Evolutionary conservation across 768 basidiomycete genomes (phyloP).

Genomic region (Psilocybe cyanescens): DNA sequence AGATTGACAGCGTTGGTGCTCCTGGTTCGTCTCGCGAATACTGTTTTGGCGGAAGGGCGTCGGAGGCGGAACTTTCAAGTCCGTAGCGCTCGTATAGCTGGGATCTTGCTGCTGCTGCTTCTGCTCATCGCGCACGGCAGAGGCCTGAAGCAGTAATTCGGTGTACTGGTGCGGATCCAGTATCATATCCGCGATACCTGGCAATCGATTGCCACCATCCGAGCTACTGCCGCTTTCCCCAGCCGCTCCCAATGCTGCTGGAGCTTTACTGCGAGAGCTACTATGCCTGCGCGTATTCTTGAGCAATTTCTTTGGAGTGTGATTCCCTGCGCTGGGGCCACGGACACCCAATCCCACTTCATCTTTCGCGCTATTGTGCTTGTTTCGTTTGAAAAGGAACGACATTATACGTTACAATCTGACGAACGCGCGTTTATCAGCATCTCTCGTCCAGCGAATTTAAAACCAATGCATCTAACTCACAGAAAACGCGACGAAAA

Average conservation of each 20-base stretch:
- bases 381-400: not conserved
- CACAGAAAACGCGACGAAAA: not conserved
- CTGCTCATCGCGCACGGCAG: not conserved
- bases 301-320: not conserved
- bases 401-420: not conserved
- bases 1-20: not conserved
- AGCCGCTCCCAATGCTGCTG: not conserved
- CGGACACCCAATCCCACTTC: not conserved
- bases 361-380: not conserved
- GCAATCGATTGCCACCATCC: not conserved
- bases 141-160: constrained; percentile 5
- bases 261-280: too few relatives aligned
- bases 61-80: too few relatives aligned
- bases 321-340: not conserved
- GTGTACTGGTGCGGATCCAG: constrained; percentile 1
- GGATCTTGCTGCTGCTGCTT: not conserved
- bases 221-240: not conserved
- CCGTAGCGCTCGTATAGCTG: too few relatives aligned
- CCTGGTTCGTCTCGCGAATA: not conserved
- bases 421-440: not conserved
- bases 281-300: not conserved
- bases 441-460: not conserved
- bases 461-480: not conserved
- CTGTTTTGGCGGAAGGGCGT: not conserved
- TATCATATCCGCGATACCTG: not conserved